Evolutionary conservation across 305 asterid genomes (phyloP), one percentile per base, ranked within the genome.

Genomic region (Fraxinus baroniana): DNA sequence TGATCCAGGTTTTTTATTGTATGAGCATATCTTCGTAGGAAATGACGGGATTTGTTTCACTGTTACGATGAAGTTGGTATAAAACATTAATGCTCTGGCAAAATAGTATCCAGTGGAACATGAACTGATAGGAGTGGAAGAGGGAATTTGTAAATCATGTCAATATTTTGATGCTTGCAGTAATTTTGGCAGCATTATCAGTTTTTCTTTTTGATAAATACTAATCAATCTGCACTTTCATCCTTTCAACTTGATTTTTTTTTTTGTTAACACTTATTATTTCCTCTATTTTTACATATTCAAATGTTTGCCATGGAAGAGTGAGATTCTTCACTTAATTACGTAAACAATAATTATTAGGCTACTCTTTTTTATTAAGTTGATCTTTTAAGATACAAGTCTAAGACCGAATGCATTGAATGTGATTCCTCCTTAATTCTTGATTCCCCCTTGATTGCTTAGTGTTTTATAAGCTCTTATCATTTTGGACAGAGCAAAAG

Each of bases 81-180:
- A 49, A 20, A 57, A 55, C 35, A 33, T 62, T 74, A 9, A 46
- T 74, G 52, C 74, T 64, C 35, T 64, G 77, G 64, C 37, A 66
- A 20, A 33, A 20, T 9, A 79, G 2, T 57, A 9, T 68, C 76
- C 49, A 64, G 32, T 37, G 73, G 49, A 36, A 37, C 28, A 76
- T 35, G 62, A n/a, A 77, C 22, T 60, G 41, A 32, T 71, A 33
- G 22, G 24, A 70, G 39, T 32, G 35, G 84, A 73, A 36, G 46
- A 28, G 81, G 83, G 73, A 75, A 77, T 62, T 35, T 5, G 78
- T 44, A 79, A 32, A 46, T 84, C 64, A 17, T 66, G 74, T 60
- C 71, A 76, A 74, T 44, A 64, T 41, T 44, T 60, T 79, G 73
- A 64, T 55, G 72, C 8, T 75, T 75, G n/a, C 52, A 33, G 64